Base-by-base conservation (phyloP, 1,284 basidiomycete genomes). In the Psilocybe mexicana region DNA sequence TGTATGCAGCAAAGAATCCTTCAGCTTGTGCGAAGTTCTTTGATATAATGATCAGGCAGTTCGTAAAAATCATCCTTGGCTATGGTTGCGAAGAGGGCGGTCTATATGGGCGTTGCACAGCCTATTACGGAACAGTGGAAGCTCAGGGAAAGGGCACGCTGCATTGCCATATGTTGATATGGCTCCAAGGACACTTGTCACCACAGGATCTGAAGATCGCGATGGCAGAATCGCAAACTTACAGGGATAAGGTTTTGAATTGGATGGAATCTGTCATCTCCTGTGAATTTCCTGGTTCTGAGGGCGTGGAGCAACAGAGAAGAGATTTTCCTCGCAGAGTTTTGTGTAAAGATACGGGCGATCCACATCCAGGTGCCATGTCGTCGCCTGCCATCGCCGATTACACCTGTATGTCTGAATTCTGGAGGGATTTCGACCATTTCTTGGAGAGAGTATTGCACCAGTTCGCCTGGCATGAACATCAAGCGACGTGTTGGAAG, bases 41-140 rank as follows among this genome's bases (percentile, higher is more conserved):
- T 42, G 61, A 69, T 49, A 2, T 53, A 2, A 60, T 63, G 25
- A 65, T 69, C 2, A 36, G 18, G 0, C 53, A 43, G 0, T 69
- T 69, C 28, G 55, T 68, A 0, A 14, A 61, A 2, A 52, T 60
- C 0, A 49, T 69, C 2, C 35, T 69, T 1, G 42, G 54, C 2
- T 54, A 61, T 48, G 54, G 60, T 6, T 6, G 28, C 4, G 38
- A 40, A 0, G 46, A 45, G 0, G 35, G 47, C 0, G 30, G 35
- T 0, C 69, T 67, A 4, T 68, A 72, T 46, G 70, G 72, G 2
- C 45, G 42, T 11, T 67, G 68, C 14, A 43, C 49, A 12, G 70
- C 62, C 0, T 74, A 73, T 42, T 71, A 67, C 54, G 71, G 67
- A 0, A 64, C 63, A 1, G 68, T 63, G 0, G 62, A 63, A 42